These are phyloP conservation scores for Amylocystis lapponica DNA, from an alignment of 768 basidiomycete species.

Conservation along the genomic window DNA sequence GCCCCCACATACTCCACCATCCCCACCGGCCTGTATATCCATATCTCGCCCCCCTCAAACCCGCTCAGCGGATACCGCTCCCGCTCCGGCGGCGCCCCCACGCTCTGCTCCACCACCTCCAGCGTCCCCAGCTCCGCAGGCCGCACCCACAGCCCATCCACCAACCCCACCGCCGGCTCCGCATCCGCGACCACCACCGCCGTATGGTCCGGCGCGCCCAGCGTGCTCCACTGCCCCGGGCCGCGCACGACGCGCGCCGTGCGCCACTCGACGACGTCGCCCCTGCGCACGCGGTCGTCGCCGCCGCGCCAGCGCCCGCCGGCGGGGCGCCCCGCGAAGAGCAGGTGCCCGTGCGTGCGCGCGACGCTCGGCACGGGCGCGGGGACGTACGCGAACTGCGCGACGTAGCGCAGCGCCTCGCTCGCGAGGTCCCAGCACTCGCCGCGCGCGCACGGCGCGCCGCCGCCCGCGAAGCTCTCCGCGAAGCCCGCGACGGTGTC, in stretches of 20 bases:
- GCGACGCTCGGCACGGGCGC: constrained; percentile 42
- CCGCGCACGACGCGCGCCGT: constrained; percentile 30
- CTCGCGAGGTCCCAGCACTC: constrained; percentile 57
- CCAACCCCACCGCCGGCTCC: constrained; percentile 23
- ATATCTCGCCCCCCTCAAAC: constrained; percentile 46
- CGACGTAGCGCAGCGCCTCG: constrained; percentile 41
- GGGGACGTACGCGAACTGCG: constrained; percentile 36
- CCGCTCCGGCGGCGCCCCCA: constrained; percentile 37
- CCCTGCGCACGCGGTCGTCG: constrained; percentile 44
- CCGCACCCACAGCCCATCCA: constrained; percentile 29
- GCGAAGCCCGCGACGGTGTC: constrained; percentile 44
- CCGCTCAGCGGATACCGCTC: constrained; percentile 37
- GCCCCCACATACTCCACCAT: constrained; percentile 31
- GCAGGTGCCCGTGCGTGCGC: constrained; percentile 51
- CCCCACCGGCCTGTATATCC: constrained; percentile 51
- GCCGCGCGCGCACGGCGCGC: constrained; percentile 42
- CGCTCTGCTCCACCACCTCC: constrained; percentile 51
- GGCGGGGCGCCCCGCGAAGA: constrained; percentile 37
- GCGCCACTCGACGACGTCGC: constrained; percentile 53
- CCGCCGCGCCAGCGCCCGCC: constrained; percentile 46
- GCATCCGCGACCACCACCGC: constrained; percentile 41
- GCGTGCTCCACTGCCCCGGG: constrained; percentile 17
- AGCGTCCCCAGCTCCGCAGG: constrained; percentile 38
- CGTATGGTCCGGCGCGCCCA: constrained; percentile 54
- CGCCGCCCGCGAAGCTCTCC: constrained; percentile 36